Percentiles rank a stretch among this genome's conserved stretches.
These are phyloP conservation scores for Serendipita sp. DNA, from an alignment of 768 basidiomycete species.

Conservation along the genomic window DNA sequence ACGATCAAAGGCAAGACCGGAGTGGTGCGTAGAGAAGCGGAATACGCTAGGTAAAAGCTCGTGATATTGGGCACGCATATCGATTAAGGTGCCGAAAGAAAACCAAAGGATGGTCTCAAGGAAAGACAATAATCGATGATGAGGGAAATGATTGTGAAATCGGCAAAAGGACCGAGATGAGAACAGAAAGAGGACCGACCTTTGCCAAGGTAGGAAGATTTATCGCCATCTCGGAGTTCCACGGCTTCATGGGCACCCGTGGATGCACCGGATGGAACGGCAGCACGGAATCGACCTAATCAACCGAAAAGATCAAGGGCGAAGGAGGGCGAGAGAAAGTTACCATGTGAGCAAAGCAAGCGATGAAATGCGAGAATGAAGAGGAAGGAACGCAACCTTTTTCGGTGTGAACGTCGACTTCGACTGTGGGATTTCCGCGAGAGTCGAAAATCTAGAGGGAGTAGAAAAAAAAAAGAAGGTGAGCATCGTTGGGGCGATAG, in stretches of 20 bases:
- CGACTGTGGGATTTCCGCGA: slow-evolving; percentile 94
- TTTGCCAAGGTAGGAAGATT: slow-evolving; percentile 86
- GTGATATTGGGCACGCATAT: too few species aligned
- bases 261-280: slow-evolving; percentile 96
- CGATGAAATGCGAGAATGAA: background rate
- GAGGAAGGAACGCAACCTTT: slow-evolving; percentile 43
- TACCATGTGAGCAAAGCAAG: too few species aligned
- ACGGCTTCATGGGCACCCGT: slow-evolving; percentile 98
- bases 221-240: slow-evolving; percentile 95
- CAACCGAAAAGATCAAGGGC: slow-evolving; percentile 11
- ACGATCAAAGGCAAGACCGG: too few species aligned
- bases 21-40: background rate
- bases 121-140: too few species aligned
- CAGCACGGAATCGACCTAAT: slow-evolving; percentile 78
- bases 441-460: slow-evolving; percentile 93
- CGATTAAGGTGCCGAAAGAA: too few species aligned
- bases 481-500: background rate
- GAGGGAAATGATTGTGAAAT: slow-evolving; percentile 8
- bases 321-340: too few species aligned
- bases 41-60: too few species aligned
- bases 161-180: background rate
- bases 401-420: slow-evolving; percentile 75
- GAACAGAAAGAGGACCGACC: slow-evolving; percentile 31
- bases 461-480: slow-evolving; percentile 6
- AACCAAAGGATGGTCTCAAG: too few species aligned